Percentiles rank a stretch among this genome's conserved stretches.
phyloP scores from a whole-genome alignment of 768 basidiomycete species.

The Rhizopogon sp. region DNA sequence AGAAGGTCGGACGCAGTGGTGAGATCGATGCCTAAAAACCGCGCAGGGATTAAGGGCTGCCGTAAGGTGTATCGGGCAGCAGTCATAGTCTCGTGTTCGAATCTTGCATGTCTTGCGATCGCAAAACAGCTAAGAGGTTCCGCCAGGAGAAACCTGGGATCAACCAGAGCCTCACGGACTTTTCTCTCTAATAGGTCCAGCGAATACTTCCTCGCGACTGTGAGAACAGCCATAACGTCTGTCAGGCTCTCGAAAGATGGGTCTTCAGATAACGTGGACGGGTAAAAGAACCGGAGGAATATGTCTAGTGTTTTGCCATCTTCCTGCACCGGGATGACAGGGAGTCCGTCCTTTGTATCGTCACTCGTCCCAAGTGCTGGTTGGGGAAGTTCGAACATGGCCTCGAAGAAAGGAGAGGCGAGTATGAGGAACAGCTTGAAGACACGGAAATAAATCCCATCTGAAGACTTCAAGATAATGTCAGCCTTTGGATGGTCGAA shows the following conservation, averaged over 20 bases:
- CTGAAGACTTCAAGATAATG: conserved; percentile 12
- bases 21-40: conserved; percentile 14
- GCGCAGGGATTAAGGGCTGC: conserved; percentile 12
- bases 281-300: conserved; percentile 14
- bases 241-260: background rate
- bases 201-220: conserved; percentile 37
- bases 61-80: conserved; percentile 21
- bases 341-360: background rate
- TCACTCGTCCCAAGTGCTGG: background rate
- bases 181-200: conserved; percentile 29
- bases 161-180: conserved; percentile 11
- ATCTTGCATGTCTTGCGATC: conserved; percentile 17
- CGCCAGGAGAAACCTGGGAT: conserved; percentile 5
- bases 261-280: background rate
- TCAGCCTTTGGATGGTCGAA: conserved; percentile 6
- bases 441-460: conserved; percentile 12
- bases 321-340: conserved; percentile 7
- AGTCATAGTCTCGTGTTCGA: conserved; percentile 13
- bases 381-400: background rate
- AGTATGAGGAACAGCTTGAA: conserved; percentile 19
- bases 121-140: conserved; percentile 23
- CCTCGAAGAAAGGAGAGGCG: conserved; percentile 15
- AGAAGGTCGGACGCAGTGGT: conserved; percentile 16
- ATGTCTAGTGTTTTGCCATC: conserved; percentile 8
- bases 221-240: conserved; percentile 13